Base-by-base conservation (phyloP, 805 yeast species). In the Saturnispora halmiae region DNA sequence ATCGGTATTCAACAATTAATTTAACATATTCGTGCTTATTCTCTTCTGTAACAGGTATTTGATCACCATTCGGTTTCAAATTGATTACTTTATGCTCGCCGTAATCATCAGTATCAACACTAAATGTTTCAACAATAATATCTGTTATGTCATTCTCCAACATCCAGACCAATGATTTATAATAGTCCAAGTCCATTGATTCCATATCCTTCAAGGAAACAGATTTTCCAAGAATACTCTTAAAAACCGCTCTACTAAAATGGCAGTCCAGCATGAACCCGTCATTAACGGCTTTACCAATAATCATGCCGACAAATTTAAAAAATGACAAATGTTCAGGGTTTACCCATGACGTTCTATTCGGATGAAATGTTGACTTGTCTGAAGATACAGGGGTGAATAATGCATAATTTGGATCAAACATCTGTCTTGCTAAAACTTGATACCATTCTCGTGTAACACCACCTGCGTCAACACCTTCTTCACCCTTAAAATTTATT, bases 401-500 rank as follows among this genome's bases (percentile, higher is more conserved):
- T 46, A 92, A 64, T 0, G 95, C 96, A 63, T 87, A 87, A 53
- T 86, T 95, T 0, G 97, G 94, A 56, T 90, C 87, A 64, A 92
- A 86, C 85, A 92, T 88, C 58, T 90, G 96, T 46, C 96, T 70
- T 0, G 96, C 79, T 35, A 92, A 62, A 4, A 88, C 95, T 57
- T 88, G 96, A 54, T 81, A 88, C 98, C 98, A 92, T 59, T 92
- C 99, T 54, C 99, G 70, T 0, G 96, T 84, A 13, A 92, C 79
- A 31, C 99, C 99, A 50, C 99, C 99, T 3, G 95, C 98, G 67
- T 92, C 99, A 36, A 92, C 84, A 50, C 97, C 99, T 41, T 82
- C 82, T 60, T 92, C 99, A 1, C 95, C 95, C 47, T 78, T 78
- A 65, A 92, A 92, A n/a, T 72, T 72, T 31, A 92, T 76, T 38